phyloP scores from a whole-genome alignment of 2,329 filamentous ascomycete genomes.

The Clarireedia hainanense region DNA sequence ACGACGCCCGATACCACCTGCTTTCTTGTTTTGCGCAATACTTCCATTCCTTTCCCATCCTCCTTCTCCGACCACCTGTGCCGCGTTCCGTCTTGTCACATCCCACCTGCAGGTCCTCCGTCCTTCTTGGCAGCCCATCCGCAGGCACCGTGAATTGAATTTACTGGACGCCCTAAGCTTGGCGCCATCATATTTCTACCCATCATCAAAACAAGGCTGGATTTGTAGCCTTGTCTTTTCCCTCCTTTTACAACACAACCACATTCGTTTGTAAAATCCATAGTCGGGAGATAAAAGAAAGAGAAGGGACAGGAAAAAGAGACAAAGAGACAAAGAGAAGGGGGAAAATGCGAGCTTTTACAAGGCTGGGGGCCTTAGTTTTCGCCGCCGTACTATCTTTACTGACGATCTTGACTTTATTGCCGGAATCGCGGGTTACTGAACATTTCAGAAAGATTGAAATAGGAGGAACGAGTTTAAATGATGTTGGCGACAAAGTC shows the following conservation, averaged over 20 bases:
- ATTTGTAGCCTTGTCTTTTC: background rate
- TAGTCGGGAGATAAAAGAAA: background rate
- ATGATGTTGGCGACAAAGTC: slow-evolving; percentile 12
- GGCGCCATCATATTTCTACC: background rate
- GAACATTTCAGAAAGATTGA: slow-evolving; percentile 19
- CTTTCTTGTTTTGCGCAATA: too few species aligned
- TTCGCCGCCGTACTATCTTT: slow-evolving; percentile 20
- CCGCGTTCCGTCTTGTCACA: too few species aligned
- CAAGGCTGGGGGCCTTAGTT: slow-evolving; percentile 18
- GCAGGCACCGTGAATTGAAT: background rate
- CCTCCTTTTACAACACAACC: background rate
- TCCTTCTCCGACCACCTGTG: too few species aligned
- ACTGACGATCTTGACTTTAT: slow-evolving; percentile 15
- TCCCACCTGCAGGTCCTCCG: too few species aligned
- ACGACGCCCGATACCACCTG: too few species aligned
- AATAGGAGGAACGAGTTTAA: slow-evolving; percentile 12
- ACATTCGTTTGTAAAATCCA: background rate
- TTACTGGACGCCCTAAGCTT: background rate
- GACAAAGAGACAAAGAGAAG: background rate
- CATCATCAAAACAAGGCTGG: background rate
- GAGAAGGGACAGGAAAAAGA: background rate
- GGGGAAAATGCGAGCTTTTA: slow-evolving; percentile 9
- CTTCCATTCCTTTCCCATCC: too few species aligned
- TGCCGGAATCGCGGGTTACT: slow-evolving; percentile 13
- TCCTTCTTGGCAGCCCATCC: background rate